Evolutionary conservation across 305 asterid genomes (phyloP).

Genomic region (Withania somnifera): DNA sequence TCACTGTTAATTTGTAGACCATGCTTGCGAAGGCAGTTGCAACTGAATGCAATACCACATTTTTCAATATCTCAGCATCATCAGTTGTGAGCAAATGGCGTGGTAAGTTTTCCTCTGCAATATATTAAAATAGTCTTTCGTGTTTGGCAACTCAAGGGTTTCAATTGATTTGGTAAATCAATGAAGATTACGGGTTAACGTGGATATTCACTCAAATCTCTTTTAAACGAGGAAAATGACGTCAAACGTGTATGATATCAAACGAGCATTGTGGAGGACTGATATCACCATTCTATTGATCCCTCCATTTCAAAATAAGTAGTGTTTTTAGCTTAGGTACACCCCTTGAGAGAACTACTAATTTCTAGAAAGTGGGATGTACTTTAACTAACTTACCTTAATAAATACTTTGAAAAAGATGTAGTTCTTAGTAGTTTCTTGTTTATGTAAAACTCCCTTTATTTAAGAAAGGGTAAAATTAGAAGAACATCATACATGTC

Average conservation of each 20-base stretch:
- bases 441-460: too few species aligned
- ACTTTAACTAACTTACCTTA: too few species aligned
- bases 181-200: neutral
- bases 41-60: conserved; percentile 95
- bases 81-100: conserved; percentile 99
- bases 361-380: too few species aligned
- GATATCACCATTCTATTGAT: neutral
- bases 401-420: too few species aligned
- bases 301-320: too few species aligned
- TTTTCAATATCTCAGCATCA: conserved; percentile 97
- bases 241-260: neutral
- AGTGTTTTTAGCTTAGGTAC: too few species aligned
- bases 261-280: neutral
- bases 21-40: conserved; percentile 99
- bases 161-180: neutral
- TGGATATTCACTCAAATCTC: neutral
- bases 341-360: too few species aligned
- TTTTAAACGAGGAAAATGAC: neutral
- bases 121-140: neutral
- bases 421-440: too few species aligned
- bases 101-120: conserved; percentile 39
- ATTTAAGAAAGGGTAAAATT: too few species aligned
- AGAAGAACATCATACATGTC: too few species aligned
- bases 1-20: conserved; percentile 41
- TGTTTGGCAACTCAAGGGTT: neutral